Evolutionary conservation across 106 monocot genomes (phyloP).

Genomic region (Dendrobium nobile): DNA sequence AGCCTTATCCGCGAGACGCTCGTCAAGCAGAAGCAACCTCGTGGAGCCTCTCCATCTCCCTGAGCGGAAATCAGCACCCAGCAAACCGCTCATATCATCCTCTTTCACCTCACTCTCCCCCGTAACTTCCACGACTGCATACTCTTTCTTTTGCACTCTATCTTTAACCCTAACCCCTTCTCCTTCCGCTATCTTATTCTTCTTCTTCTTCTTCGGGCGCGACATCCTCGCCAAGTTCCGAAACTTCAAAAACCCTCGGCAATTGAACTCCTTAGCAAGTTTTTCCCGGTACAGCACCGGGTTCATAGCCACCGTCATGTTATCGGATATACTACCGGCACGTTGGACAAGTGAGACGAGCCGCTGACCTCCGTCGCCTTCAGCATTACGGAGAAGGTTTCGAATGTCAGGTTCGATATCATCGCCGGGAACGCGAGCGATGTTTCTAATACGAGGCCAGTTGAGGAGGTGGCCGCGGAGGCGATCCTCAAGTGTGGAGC

Average conservation of each 20-base stretch:
- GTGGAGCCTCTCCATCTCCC: conserved; percentile 74
- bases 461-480: conserved; percentile 99
- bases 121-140: conserved; percentile 35
- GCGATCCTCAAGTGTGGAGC: conserved; percentile 70
- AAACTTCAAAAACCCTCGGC: conserved; percentile 70
- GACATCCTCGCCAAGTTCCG: conserved; percentile 83
- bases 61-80: conserved; percentile 45
- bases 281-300: conserved; percentile 83
- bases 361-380: conserved; percentile 16
- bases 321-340: neutral
- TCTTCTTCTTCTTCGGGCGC: conserved; percentile 60
- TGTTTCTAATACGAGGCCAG: conserved; percentile 89
- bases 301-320: conserved; percentile 13
- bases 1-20: conserved; percentile 42
- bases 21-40: conserved; percentile 77
- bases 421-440: conserved; percentile 67
- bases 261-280: conserved; percentile 80
- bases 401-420: conserved; percentile 49
- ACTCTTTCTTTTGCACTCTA: conserved; percentile 26
- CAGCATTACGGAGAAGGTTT: conserved; percentile 5
- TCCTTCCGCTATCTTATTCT: conserved; percentile 5
- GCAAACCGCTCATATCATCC: conserved; percentile 54
- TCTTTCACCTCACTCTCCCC: conserved; percentile 19
- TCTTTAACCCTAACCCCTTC: conserved; percentile 8
- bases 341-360: conserved; percentile 19